Evolutionary conservation across 495 filamentous ascomycete species (phyloP).

Genomic region (Geopyxis carbonaria): DNA sequence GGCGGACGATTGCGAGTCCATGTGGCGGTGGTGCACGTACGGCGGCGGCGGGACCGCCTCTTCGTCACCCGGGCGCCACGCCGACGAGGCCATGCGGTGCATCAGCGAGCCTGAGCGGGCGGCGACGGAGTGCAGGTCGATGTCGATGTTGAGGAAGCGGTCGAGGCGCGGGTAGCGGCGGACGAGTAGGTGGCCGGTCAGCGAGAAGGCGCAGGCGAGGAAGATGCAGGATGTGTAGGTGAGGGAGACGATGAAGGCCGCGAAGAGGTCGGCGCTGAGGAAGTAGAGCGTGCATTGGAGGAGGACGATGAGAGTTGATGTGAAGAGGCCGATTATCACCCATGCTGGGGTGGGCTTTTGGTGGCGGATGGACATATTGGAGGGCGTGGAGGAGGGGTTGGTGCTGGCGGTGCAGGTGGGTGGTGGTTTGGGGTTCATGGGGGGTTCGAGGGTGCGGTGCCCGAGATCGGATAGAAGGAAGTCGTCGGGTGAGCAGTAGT

Average conservation of each 20-base stretch:
- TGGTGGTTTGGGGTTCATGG: neutral
- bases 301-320: neutral
- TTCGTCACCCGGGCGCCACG: too few relatives aligned
- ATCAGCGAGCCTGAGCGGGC: too few relatives aligned
- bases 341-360: slow-evolving; percentile 1
- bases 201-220: neutral
- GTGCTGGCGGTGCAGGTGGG: neutral
- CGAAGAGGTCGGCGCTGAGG: neutral
- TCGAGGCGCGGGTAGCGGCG: neutral
- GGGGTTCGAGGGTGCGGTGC: too few relatives aligned
- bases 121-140: neutral
- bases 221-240: slow-evolving; percentile 1
- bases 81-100: too few relatives aligned
- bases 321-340: slow-evolving; percentile 5
- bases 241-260: neutral
- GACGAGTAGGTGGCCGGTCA: neutral
- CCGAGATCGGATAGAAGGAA: too few relatives aligned
- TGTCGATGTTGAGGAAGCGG: neutral
- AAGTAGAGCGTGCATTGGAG: neutral
- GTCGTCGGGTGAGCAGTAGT: too few relatives aligned
- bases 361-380: neutral
- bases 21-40: too few relatives aligned
- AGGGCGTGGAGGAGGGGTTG: neutral
- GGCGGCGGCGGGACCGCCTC: too few relatives aligned
- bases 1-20: too few relatives aligned